A percentile compares a stretch with the other conserved stretches of the same genome.
These are phyloP conservation scores for Fraxinus americana DNA, from an alignment of 257 asterid genomes.

Conservation along the genomic window DNA sequence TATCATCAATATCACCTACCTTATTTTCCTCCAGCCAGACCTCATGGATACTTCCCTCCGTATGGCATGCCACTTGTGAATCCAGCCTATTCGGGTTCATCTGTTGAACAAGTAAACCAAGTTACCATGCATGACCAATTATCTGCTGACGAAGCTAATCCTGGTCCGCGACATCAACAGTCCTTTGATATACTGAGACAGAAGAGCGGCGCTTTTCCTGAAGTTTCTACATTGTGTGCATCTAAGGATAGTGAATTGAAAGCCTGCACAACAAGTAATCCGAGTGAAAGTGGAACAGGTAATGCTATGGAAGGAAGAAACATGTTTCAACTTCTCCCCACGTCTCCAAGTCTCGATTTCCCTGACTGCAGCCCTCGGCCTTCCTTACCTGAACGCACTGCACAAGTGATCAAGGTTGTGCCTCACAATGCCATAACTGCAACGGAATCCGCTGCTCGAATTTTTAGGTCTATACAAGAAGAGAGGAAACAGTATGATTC, in stretches of 20 bases:
- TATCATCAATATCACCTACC: conserved; percentile 44
- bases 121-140: background rate
- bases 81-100: conserved; percentile 38
- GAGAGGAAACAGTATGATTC: conserved; percentile 66
- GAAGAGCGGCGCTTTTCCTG: conserved; percentile 24
- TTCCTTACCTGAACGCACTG: conserved; percentile 21
- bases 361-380: conserved; percentile 20
- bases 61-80: conserved; percentile 57
- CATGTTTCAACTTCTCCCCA: conserved; percentile 57
- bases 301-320: conserved; percentile 36
- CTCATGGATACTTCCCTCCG: conserved; percentile 59
- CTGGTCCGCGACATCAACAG: conserved; percentile 24
- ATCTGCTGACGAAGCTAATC: background rate
- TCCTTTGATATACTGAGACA: conserved; percentile 28
- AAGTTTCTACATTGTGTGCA: conserved; percentile 9
- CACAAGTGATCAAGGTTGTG: conserved; percentile 49
- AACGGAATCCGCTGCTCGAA: conserved; percentile 81
- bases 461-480: conserved; percentile 78
- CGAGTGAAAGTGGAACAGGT: conserved; percentile 30
- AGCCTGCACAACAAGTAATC: conserved; percentile 64
- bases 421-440: conserved; percentile 74
- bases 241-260: conserved; percentile 54
- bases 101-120: conserved; percentile 37
- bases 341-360: conserved; percentile 34
- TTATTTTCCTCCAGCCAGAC: conserved; percentile 35